Base-by-base conservation (phyloP, 441 rosid species). In the Populus trichocarpa region DNA sequence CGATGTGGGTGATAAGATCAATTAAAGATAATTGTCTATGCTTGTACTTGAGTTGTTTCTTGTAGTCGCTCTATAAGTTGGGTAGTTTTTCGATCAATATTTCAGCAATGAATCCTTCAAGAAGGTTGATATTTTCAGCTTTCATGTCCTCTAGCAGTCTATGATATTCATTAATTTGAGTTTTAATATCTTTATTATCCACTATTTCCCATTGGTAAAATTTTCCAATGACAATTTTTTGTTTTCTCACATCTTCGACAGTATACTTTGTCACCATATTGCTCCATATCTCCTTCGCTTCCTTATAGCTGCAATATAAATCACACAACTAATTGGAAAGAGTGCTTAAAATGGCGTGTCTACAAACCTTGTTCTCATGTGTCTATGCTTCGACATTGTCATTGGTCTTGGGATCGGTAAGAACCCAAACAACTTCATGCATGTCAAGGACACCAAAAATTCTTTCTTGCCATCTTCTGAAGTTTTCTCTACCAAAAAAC, bases 231-330 rank as follows among this genome's bases (percentile, higher is more conserved):
- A 59, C 10, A 57, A 73, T 4, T n/a, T 59, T 73, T 32, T 75
- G 36, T 70, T 46, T 69, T 2, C 82, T 59, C 30, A 30, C 53
- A 46, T 80, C 79, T 63, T 80, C n/a, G 1, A 4, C 2, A 28
- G 23, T 79, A 53, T 79, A 79, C 6, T 75, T 75, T 0, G 12
- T 3, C 32, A 11, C 2, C 53, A 63, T 42, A 12, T 32, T 38
- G 32, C 65, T 67, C 28, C 67, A 75, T 12, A 64, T 71, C 6
- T 75, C 0, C 35, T 71, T 65, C 10, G 22, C 76, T 80, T 71
- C 69, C 25, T 80, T 80, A 4, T 33, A 64, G 1, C 57, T 20
- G 3, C 11, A 26, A 14, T 64, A 65, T 9, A 70, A 23, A 80
- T 70, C 67, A 40, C 71, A 40, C 2, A 22, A 12, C 5, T 64